Base-by-base conservation (phyloP, 306 rosid species). In the Fagus crenata region DNA sequence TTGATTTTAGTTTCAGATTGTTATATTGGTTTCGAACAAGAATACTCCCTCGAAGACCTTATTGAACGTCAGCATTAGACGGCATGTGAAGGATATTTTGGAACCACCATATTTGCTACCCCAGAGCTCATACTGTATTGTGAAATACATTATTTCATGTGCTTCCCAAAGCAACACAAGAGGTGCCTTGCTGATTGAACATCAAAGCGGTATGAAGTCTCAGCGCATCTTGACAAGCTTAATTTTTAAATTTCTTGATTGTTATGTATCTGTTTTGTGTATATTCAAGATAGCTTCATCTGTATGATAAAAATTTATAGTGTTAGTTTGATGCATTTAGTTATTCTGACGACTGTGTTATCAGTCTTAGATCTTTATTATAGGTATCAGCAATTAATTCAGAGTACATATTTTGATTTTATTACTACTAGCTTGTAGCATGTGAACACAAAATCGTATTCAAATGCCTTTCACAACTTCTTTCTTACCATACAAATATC, bases 11-110 rank as follows among this genome's bases (percentile, higher is more conserved):
- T 95, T 74, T 95, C 98, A 2, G 98, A 95, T 89, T 95, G 96
- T 78, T 95, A 95, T 84, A n/a, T 95, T 77, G 92, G 93, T 53
- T 95, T 89, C 15, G 92, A 92, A 54, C 96, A 87, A 89, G 96
- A 89, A 78, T 89, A 89, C 81, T 81, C 92, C 61, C 72, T 93
- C 82, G 84, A 84, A 17, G 81, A 79, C 67, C 81, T 76, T 59
- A 49, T 55, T 35, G 49, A 54, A 49, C 7, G 61, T 51, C 74
- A 51, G 75, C 53, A 77, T 12, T 60, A 40, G 69, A 31, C 64
- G 75, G 53, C 17, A 53, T 14, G 55, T 70, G 61, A 76, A 46
- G 6, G 51, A 69, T 67, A 3, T 49, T 51, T 65, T 65, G 43
- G 43, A 65, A 15, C 49, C 14, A 65, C n/a, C 49, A 28, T 28